Percentiles rank a stretch among this genome's conserved stretches.
These are phyloP conservation scores for Cladosporium sp. DNA, from an alignment of 2,329 filamentous ascomycete genomes.

Conservation along the genomic window DNA sequence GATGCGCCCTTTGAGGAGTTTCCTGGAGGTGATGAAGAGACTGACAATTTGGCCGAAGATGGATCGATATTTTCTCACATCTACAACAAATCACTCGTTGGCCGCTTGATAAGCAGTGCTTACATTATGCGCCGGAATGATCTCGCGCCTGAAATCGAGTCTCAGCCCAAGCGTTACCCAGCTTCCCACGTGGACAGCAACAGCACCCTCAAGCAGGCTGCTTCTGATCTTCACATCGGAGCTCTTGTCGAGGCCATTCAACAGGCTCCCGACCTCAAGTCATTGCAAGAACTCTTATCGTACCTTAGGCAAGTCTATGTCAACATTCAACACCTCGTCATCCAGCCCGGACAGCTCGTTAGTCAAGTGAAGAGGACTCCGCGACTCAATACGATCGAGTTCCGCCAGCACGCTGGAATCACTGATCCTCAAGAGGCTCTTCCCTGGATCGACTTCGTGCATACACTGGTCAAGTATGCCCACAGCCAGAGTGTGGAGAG, in stretches of 20 bases:
- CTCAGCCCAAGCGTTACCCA: neutral
- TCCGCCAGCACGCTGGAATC: slow-evolving; percentile 27
- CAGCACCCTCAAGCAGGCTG: neutral
- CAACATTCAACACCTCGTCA: neutral
- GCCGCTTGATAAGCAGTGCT: neutral
- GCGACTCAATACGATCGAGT: slow-evolving; percentile 25
- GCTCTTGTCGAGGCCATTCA: neutral
- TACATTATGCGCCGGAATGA: neutral
- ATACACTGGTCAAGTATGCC: neutral
- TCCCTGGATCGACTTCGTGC: neutral
- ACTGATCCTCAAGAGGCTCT: neutral
- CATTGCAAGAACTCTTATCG: neutral
- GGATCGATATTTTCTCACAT: neutral
- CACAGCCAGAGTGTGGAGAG: neutral
- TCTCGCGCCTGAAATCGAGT: neutral
- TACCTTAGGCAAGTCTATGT: neutral
- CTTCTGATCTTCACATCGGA: neutral
- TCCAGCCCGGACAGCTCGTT: neutral
- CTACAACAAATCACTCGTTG: neutral
- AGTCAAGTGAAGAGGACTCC: neutral
- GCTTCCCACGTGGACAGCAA: neutral
- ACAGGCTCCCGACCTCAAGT: neutral
- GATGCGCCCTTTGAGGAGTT: neutral
- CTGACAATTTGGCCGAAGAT: neutral
- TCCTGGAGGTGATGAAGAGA: too few species aligned